Base-by-base conservation (phyloP, 192 early-diverging fungal species). In the Cladochytrium replicatum region DNA sequence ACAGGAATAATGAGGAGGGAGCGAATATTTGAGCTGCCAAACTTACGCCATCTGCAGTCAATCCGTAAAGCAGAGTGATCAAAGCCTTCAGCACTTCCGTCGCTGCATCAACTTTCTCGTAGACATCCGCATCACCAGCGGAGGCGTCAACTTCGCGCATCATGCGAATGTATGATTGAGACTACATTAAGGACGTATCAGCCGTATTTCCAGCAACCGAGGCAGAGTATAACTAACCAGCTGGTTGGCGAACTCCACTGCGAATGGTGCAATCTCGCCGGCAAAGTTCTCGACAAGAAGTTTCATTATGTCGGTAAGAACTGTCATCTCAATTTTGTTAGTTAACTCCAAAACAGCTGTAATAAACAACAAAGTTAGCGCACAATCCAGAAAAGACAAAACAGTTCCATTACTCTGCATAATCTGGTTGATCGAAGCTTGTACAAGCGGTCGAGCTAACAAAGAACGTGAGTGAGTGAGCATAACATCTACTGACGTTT, bases 261-360 rank as follows among this genome's bases (percentile, higher is more conserved):
- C 89, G 64, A 93, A 99, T 3, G 96, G 96, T 9, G 78, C 78
- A 60, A 99, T 71, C 55, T 91, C 81, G 29, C 88, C 81, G 26
- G 91, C 76, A 74, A 89, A 99, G 22, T 85, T 79, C 53, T 86
- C 86, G 3, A 97, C 90, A 63, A 99, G 81, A 48, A 81, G 78
- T 44, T 96, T 90, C 74, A 97, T 88, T 28, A 91, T 84, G 23
- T 65, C 66, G 0, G 90, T 74, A 4, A 99, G 69, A 4, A 83
- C 87, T 56, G 96, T 93, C 57, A 90, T 77, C 65, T 99, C 93
- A 45, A 95, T 89, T 60, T 91, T 75, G 69, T 93, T 90, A 0
- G 85, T 93, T 46, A 95, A 68, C 30, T 80, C 75, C 40, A 99
- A 64, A 38, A 97, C 72, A 41, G 74, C 77, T 60, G 48, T 3